phyloP scores from a whole-genome alignment of 805 yeast species.

The Starmerella cellae region DNA sequence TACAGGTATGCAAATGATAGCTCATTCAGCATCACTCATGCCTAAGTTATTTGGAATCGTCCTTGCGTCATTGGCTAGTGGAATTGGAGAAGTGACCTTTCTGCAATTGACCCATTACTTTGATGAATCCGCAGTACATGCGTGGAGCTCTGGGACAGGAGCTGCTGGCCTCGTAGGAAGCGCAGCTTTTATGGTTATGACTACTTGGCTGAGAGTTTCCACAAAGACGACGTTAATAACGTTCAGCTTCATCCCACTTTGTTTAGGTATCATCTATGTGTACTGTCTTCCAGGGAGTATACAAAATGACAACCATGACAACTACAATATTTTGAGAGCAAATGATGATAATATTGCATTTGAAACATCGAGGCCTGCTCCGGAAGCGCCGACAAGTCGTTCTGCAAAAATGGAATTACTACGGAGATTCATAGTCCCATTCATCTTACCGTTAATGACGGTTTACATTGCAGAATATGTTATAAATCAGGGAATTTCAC shows the following conservation, averaged over 20 bases:
- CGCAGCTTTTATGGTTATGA: constrained; percentile 53
- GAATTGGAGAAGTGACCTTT: constrained; percentile 83
- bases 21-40: constrained; percentile 31
- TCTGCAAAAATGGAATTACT: constrained; percentile 21
- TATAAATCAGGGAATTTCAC: constrained; percentile 84
- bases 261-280: constrained; percentile 23
- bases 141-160: constrained; percentile 92
- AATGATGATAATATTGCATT: background rate
- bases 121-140: constrained; percentile 49
- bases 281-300: constrained; percentile 23
- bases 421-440: constrained; percentile 30
- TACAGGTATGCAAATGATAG: constrained; percentile 61
- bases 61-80: constrained; percentile 73
- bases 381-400: constrained; percentile 3
- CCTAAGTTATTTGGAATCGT: constrained; percentile 52
- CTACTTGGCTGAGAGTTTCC: constrained; percentile 50
- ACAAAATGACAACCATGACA: background rate
- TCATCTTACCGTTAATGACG: constrained; percentile 68
- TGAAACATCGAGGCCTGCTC: background rate
- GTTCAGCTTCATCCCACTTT: constrained; percentile 36
- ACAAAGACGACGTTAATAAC: constrained; percentile 43
- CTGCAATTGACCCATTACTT: constrained; percentile 74
- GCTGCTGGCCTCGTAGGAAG: constrained; percentile 83
- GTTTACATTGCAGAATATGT: constrained; percentile 80
- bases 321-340: background rate